Evolutionary conservation across 345 rosid genomes (phyloP).

Genomic region (Eucalyptus rudis): DNA sequence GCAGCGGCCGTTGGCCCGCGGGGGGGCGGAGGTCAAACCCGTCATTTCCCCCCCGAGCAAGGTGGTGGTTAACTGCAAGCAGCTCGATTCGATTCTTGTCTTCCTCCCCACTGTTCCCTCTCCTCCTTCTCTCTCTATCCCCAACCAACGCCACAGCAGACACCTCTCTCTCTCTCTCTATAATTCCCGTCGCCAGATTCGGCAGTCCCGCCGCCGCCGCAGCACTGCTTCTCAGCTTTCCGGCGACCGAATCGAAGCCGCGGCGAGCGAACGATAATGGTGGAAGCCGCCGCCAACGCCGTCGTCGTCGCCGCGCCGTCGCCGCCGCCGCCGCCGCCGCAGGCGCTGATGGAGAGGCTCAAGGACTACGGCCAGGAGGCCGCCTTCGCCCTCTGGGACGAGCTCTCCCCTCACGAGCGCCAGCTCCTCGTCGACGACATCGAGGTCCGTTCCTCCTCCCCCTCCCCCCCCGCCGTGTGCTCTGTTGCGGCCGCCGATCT

Average conservation of each 20-base stretch:
- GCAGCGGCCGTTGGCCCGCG: not conserved
- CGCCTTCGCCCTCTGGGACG: constrained; percentile 83
- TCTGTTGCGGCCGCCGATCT: not conserved
- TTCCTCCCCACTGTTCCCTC: constrained; percentile 27
- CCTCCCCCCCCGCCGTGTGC: not conserved
- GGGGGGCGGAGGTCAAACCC: not conserved
- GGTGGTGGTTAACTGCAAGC: not conserved
- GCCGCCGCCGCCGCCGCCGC: constrained; percentile 30
- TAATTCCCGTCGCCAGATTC: not conserved
- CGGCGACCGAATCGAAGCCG: no score
- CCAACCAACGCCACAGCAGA: not conserved
- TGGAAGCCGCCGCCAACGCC: constrained; percentile 20
- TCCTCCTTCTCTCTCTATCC: not conserved
- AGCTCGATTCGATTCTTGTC: constrained; percentile 20
- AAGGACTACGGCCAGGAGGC: constrained; percentile 95
- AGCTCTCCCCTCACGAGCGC: constrained; percentile 69
- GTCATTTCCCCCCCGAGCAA: not conserved
- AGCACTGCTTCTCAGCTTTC: no score
- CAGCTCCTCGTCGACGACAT: constrained; percentile 68
- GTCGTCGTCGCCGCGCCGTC: constrained; percentile 48
- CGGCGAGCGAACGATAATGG: not conserved
- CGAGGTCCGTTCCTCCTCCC: constrained; percentile 32
- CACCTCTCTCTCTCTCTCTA: not conserved
- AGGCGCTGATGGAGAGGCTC: constrained; percentile 69
- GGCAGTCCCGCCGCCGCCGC: no score